Conservation (phyloP, 2,329 filamentous ascomycete species). For the Botrytis paeoniae region DNA sequence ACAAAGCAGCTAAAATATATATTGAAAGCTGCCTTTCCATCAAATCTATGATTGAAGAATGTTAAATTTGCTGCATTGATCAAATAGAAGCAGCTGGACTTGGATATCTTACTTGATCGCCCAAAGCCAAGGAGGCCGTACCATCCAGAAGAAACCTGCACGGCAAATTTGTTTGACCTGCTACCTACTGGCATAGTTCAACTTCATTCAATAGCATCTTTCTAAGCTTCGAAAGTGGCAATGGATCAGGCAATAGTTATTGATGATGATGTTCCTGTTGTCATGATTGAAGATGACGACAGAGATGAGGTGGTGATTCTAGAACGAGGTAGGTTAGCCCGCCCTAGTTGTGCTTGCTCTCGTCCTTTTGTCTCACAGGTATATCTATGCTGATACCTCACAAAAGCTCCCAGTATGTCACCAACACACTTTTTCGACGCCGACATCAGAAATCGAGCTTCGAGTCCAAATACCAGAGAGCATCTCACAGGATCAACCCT, state of each 20-base stretch:
- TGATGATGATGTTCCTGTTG: neutral
- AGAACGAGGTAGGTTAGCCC: neutral
- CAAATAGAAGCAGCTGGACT: neutral
- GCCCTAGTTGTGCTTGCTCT: neutral
- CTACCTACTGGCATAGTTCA: neutral
- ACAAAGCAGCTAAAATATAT: slow-evolving; percentile 12
- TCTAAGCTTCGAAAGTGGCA: neutral
- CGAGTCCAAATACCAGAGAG: neutral
- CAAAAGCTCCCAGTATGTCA: neutral
- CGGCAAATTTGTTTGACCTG: neutral
- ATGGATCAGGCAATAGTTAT: slow-evolving; percentile 8
- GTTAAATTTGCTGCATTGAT: neutral
- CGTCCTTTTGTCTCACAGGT: neutral
- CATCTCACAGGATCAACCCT: neutral
- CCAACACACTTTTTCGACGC: neutral
- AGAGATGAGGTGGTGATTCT: slow-evolving; percentile 7
- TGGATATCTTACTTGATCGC: neutral
- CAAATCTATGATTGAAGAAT: neutral
- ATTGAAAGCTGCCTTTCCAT: neutral
- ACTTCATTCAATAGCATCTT: neutral
- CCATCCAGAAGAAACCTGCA: neutral
- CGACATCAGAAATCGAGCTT: neutral
- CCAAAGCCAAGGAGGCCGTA: neutral
- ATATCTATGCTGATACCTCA: neutral
- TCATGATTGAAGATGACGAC: neutral